Evolutionary conservation across 331 rosid species (phyloP).

Genomic region (Stylosanthes scabra): DNA sequence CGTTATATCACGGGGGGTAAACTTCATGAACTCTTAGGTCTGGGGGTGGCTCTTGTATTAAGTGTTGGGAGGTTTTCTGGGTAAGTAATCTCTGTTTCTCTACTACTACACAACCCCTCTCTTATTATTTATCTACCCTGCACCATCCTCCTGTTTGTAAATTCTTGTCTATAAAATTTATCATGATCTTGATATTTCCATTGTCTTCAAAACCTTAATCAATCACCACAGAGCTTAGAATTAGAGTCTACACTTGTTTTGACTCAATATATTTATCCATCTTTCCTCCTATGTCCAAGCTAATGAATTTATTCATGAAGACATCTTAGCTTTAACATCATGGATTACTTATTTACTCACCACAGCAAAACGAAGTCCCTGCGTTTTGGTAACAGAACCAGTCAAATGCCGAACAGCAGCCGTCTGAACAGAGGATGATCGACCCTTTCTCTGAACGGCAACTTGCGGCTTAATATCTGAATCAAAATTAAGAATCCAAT

Average conservation of each 20-base stretch:
- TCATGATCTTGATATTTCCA: not conserved
- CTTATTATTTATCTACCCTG: not conserved
- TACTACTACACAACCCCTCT: slow-evolving; percentile 7
- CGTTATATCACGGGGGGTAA: not conserved
- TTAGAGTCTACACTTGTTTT: slow-evolving; percentile 12
- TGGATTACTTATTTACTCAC: slow-evolving; percentile 56
- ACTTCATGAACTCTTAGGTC: not conserved
- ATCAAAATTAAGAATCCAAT: slow-evolving; percentile 24
- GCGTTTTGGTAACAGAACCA: slow-evolving; percentile 76
- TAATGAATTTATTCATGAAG: not conserved
- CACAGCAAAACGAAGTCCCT: slow-evolving; percentile 89
- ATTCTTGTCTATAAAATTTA: slow-evolving; percentile 1
- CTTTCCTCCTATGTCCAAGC: slow-evolving; percentile 45
- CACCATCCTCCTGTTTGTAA: slow-evolving; percentile 16
- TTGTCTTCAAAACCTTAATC: slow-evolving; percentile 21
- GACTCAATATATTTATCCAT: slow-evolving; percentile 14
- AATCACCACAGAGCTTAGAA: slow-evolving; percentile 14
- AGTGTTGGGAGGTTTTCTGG: not conserved
- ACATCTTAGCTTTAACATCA: not conserved
- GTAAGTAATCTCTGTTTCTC: not conserved
- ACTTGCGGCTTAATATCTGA: slow-evolving; percentile 33
- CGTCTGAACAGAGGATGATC: slow-evolving; percentile 55
- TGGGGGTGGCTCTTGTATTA: not conserved
- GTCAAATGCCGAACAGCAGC: slow-evolving; percentile 80
- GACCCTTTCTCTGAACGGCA: slow-evolving; percentile 47